Evolutionary conservation across 805 yeast genomes (phyloP).

Genomic region (Hemisphaericaspora nanyangensis): DNA sequence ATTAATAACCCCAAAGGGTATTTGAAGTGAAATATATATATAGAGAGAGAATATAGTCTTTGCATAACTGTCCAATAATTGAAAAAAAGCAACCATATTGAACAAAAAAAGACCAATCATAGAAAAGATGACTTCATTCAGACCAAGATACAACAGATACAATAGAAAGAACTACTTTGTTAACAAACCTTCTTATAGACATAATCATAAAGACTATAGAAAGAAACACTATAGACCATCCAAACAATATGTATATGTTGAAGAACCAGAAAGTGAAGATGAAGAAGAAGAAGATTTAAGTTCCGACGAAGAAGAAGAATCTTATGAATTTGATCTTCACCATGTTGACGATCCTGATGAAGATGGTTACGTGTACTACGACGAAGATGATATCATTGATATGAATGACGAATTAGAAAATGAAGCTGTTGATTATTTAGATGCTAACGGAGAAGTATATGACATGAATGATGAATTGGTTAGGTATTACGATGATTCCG

Average conservation of each 20-base stretch:
- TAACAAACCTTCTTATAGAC: neutral
- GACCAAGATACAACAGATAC: constrained; percentile 17
- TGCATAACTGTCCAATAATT: too few relatives aligned
- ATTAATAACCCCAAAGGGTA: too few relatives aligned
- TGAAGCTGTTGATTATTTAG: constrained; percentile 21
- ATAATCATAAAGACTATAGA: constrained; percentile 21
- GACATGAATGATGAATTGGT: constrained; percentile 30
- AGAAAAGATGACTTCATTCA: constrained; percentile 10
- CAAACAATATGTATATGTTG: constrained; percentile 34
- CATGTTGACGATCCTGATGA: constrained; percentile 10
- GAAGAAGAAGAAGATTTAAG: constrained; percentile 16
- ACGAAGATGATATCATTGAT: constrained; percentile 19
- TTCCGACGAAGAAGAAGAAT: constrained; percentile 8
- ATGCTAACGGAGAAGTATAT: constrained; percentile 20
- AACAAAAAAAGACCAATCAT: neutral
- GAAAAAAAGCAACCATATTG: too few relatives aligned
- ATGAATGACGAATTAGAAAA: constrained; percentile 35
- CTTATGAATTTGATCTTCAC: constrained; percentile 9
- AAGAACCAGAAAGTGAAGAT: constrained; percentile 40
- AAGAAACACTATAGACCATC: constrained; percentile 32
- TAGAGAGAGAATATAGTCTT: too few relatives aligned
- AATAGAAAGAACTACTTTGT: constrained; percentile 15
- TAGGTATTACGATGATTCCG: constrained; percentile 23
- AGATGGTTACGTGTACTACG: constrained; percentile 18
- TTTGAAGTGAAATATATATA: neutral